Evolutionary conservation across 768 basidiomycete genomes (phyloP), one percentile per base, ranked within the genome.

Genomic region (Austroboletus festivus): DNA sequence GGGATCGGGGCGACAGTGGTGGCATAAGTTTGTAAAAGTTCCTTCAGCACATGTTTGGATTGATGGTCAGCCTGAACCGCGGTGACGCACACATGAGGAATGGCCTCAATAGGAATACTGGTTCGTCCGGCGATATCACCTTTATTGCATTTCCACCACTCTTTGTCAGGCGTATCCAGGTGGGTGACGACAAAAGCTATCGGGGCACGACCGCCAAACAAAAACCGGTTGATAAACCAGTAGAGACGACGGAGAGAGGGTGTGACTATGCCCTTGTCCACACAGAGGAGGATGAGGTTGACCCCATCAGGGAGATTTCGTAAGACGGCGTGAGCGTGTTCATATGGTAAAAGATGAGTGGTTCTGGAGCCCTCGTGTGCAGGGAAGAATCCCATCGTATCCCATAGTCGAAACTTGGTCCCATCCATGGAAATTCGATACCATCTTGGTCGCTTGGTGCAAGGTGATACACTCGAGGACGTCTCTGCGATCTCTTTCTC

Each of bases 281-380:
- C 61, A 44, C 65, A 64, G 45, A 63, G 70, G 5, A 73, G 55
- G 12, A 74, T 62, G 13, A 73, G 63, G 45, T 56, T 60, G n/a
- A 73, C 55, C 10, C 73, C 70, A 15, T 44, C 31, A 22, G 31
- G 26, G 1, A 71, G 53, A 10, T 31, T 52, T 23, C 53, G 52
- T 38, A 75, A 47, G 15, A 73, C 42, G n/a, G 42, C 10, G 35
- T 63, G 51, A 4, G 59, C 52, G 22, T 65, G 46, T 23, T 48
- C 47, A n/a, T 54, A 65, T 38, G 44, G 52, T 16, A 1, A 48
- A 28, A 41, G 47, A 20, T 21, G 42, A 51, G 30, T 40, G 20
- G 6, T n/a, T n/a, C n/a, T 31, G 0, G 35, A 31, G 10, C 41
- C 58, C 3, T 37, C 18, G 4, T 30, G 18, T 6, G 53, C 38